Evolutionary conservation across 2,329 filamentous ascomycete species (phyloP).

Genomic region (Diaporthe sp.): DNA sequence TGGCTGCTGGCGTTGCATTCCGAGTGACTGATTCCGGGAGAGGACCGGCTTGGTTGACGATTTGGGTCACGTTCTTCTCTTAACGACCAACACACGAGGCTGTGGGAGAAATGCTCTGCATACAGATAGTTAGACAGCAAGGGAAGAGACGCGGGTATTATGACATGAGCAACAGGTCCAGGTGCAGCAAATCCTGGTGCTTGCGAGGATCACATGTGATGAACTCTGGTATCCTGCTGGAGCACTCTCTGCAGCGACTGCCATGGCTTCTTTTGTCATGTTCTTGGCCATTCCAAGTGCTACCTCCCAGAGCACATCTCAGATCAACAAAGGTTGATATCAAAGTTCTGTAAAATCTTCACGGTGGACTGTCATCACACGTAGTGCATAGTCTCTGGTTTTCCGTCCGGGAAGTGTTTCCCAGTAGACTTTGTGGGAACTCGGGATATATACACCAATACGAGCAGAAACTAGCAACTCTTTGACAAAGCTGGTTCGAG

Average conservation of each 20-base stretch:
- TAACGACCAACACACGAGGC: slow-evolving; percentile 36
- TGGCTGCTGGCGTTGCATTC: slow-evolving; percentile 43
- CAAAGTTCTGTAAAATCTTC: not conserved
- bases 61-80: slow-evolving; percentile 40
- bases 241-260: not conserved
- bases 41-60: slow-evolving; percentile 32
- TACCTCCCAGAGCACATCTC: not conserved
- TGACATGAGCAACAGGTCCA: slow-evolving; percentile 28
- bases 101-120: slow-evolving; percentile 38
- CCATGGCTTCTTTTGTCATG: not conserved
- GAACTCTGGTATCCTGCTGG: not conserved
- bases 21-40: slow-evolving; percentile 35
- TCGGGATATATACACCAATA: not conserved
- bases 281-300: too few species aligned
- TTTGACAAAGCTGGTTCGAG: not conserved
- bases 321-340: not conserved
- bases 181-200: not conserved
- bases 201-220: not conserved
- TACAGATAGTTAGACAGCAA: slow-evolving; percentile 44
- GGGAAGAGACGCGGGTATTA: slow-evolving; percentile 41
- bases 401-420: not conserved
- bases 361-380: not conserved
- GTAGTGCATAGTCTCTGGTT: not conserved
- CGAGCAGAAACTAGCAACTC: not conserved
- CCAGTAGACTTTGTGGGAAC: not conserved